Base-by-base conservation (phyloP, 371 early-diverging fungal genomes). In the Syncephalastrum monosporum region DNA sequence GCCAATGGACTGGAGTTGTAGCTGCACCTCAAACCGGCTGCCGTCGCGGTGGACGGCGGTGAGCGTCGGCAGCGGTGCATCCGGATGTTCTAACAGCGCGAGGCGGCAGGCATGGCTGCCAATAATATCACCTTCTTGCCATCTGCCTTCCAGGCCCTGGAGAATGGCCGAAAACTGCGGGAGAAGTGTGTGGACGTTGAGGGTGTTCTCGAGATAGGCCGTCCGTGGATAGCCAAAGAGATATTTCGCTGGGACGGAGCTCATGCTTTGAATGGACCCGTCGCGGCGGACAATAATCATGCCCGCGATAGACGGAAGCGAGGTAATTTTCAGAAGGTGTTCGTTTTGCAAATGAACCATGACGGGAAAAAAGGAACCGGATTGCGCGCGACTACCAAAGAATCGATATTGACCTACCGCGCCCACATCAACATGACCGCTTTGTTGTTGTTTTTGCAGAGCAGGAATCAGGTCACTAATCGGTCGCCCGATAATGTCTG, bases 41-140 rank as follows among this genome's bases (percentile, higher is more conserved):
- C 84, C 84, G 54, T 89, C 90, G 13, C 87, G 73, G 55, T 89
- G 90, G 12, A 86, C 65, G 14, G 84, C 87, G n/a, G 69, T 67
- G 23, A 86, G 77, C 0, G 69, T 60, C n/a, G 83, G 79, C n/a
- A 80, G 50, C 57, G 19, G 21, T 44, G 17, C 29, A 21, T 46
- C 45, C 47, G 13, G 47, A 24, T 42, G 53, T 19, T 43, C 23
- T 15, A 13, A 64, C n/a, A 73, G 47, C 5, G 58, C 75, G 52
- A 64, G 69, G 38, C 72, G 58, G 53, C 75, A 74, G 3, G 69
- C 57, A 27, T 65, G 60, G 6, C 62, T 74, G 16, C 65, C 63
- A 13, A 71, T 65, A 15, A 69, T 60, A 4, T 63, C 59, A 16
- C 63, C 56, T 38, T 56, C 56, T 25, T 53, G 50, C 50, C 64